phyloP scores from a whole-genome alignment of 805 yeast species.

The Starmerella etchellsii region DNA sequence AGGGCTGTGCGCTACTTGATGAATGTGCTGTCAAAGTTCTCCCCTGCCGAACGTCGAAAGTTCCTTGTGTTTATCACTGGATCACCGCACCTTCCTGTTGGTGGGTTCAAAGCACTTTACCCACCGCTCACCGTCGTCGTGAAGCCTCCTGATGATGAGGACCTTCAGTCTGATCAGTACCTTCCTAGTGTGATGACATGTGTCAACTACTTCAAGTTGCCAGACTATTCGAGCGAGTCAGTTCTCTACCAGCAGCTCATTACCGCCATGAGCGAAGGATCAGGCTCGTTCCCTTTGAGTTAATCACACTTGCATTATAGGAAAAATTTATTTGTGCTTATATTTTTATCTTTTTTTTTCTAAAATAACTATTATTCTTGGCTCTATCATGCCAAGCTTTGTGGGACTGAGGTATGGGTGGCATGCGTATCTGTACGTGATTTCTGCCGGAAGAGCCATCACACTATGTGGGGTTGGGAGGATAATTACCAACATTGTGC shows the following conservation, averaged over 20 bases:
- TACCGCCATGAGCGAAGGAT: constrained; percentile 77
- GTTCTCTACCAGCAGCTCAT: constrained; percentile 45
- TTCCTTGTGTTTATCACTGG: constrained; percentile 87
- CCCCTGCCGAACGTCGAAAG: constrained; percentile 43
- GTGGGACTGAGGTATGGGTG: too few species aligned
- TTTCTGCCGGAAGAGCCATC: too few species aligned
- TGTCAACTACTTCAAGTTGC: constrained; percentile 84
- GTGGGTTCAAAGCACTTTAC: constrained; percentile 71
- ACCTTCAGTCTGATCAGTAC: constrained; percentile 53
- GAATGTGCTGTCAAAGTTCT: constrained; percentile 46
- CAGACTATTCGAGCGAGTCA: constrained; percentile 56
- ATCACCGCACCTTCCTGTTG: constrained; percentile 82
- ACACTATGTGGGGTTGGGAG: too few species aligned
- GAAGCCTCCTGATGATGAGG: constrained; percentile 54
- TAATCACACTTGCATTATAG: constrained; percentile 24
- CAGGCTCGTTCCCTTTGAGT: constrained; percentile 73
- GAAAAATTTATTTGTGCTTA: too few species aligned
- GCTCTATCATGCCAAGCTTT: too few species aligned
- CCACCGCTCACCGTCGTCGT: constrained; percentile 83
- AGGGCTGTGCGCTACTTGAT: constrained; percentile 46
- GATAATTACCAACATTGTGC: not conserved
- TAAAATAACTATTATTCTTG: too few species aligned
- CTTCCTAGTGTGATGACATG: constrained; percentile 98
- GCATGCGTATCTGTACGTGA: too few species aligned
- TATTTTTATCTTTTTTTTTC: too few species aligned